Evolutionary conservation across 2,329 filamentous ascomycete species (phyloP).

Genomic region (Fusarium sororula): DNA sequence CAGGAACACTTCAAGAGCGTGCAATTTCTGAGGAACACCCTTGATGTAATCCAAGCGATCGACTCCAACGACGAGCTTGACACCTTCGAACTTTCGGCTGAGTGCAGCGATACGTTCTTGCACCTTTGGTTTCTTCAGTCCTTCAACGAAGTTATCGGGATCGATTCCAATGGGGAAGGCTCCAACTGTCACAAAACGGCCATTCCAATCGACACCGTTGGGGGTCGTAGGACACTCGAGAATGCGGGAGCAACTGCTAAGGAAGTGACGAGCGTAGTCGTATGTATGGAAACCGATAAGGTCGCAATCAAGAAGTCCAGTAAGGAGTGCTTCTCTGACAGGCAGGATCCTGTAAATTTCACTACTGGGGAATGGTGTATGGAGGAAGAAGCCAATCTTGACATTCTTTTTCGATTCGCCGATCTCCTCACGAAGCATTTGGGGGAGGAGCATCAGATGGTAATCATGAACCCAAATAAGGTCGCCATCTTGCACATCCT

Average conservation of each 20-base stretch:
- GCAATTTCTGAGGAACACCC: slow-evolving; percentile 95
- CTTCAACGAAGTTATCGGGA: slow-evolving; percentile 94
- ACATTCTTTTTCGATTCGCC: slow-evolving; percentile 84
- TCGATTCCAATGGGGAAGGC: slow-evolving; percentile 99
- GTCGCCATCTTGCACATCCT: slow-evolving; percentile 91
- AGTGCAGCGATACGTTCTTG: slow-evolving; percentile 87
- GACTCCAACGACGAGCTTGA: slow-evolving; percentile 96
- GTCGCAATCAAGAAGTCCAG: slow-evolving; percentile 91
- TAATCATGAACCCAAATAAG: slow-evolving; percentile 99
- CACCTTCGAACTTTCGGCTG: slow-evolving; percentile 90
- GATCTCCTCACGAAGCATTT: slow-evolving; percentile 93
- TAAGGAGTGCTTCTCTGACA: slow-evolving; percentile 86
- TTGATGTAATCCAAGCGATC: slow-evolving; percentile 99
- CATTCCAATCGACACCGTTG: slow-evolving; percentile 91
- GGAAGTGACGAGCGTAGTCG: slow-evolving; percentile 97
- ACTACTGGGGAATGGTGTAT: slow-evolving; percentile 95
- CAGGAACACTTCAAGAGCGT: slow-evolving; percentile 94
- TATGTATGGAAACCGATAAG: slow-evolving; percentile 98
- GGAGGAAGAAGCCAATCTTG: slow-evolving; percentile 98
- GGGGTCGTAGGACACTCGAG: slow-evolving; percentile 83
- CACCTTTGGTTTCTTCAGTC: slow-evolving; percentile 84
- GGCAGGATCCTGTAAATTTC: slow-evolving; percentile 97
- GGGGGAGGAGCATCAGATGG: slow-evolving; percentile 94
- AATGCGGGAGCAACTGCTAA: slow-evolving; percentile 96
- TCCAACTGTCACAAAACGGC: slow-evolving; percentile 88